Conservation (phyloP, 2,329 filamentous ascomycete species). For the Botrytis sinoallii region DNA sequence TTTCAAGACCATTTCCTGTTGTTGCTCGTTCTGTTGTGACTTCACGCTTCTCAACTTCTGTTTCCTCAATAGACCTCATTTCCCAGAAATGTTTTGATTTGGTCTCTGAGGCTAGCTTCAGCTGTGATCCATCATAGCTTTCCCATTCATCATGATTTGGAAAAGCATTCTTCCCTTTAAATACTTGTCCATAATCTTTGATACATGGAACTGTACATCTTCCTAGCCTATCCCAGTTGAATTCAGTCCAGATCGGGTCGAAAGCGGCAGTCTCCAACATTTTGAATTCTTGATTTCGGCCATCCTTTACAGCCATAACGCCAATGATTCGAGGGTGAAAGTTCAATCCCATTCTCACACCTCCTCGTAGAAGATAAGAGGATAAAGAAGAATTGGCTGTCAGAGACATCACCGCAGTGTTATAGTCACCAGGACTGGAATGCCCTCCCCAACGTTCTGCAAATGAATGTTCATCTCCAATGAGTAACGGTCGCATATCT, state of each 20-base stretch:
- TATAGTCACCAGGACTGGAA: conserved; percentile 51
- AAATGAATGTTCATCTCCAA: conserved; percentile 49
- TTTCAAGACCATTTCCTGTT: conserved; percentile 13
- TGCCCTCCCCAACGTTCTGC: conserved; percentile 55
- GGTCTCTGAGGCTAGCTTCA: conserved; percentile 36
- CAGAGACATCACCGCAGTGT: conserved; percentile 55
- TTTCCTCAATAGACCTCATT: conserved; percentile 23
- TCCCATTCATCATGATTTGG: conserved; percentile 52
- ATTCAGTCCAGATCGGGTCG: conserved; percentile 56
- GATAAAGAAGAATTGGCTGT: conserved; percentile 54
- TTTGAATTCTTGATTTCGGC: conserved; percentile 50
- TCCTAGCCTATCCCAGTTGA: conserved; percentile 51
- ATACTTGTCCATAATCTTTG: conserved; percentile 51
- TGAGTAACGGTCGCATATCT: conserved; percentile 52
- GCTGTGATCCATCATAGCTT: conserved; percentile 46
- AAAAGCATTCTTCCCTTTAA: conserved; percentile 47
- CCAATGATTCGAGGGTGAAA: conserved; percentile 55
- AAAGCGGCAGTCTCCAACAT: conserved; percentile 58
- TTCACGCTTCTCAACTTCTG: conserved; percentile 21
- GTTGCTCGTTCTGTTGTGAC: conserved; percentile 23
- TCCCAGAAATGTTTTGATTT: conserved; percentile 32
- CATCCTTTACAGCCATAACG: conserved; percentile 55
- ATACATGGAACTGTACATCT: conserved; percentile 53
- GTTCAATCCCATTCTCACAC: conserved; percentile 55
- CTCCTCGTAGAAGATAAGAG: conserved; percentile 52